phyloP scores from a whole-genome alignment of 116 monocot species.

The Phalaenopsis hybrid region DNA sequence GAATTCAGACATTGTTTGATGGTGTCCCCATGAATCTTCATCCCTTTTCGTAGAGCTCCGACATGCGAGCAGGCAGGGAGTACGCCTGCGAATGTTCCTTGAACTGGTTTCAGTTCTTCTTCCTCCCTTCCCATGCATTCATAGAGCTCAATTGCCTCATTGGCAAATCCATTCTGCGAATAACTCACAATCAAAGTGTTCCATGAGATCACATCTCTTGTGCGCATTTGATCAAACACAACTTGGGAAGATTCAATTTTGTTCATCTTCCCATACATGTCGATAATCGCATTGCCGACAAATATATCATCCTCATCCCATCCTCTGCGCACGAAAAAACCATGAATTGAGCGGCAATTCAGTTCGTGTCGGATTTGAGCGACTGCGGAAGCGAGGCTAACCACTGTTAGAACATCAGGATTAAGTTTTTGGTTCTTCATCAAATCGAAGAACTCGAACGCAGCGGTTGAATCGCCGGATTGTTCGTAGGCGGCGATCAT shows the following conservation, averaged over 20 bases:
- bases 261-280: constrained; percentile 62
- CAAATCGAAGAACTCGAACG: constrained; percentile 25
- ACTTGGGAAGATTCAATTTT: constrained; percentile 27
- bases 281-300: constrained; percentile 63
- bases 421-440: constrained; percentile 33
- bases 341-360: constrained; percentile 36
- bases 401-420: constrained; percentile 52
- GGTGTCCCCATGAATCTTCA: constrained; percentile 46
- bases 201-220: constrained; percentile 66
- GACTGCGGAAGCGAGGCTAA: constrained; percentile 52
- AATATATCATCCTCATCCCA: constrained; percentile 37
- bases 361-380: constrained; percentile 31
- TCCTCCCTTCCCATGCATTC: constrained; percentile 33
- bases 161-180: constrained; percentile 70
- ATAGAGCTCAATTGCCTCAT: constrained; percentile 59
- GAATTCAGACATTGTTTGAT: constrained; percentile 34
- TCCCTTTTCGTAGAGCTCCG: constrained; percentile 62
- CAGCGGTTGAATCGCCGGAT: constrained; percentile 14
- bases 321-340: constrained; percentile 49
- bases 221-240: constrained; percentile 39
- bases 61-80: constrained; percentile 67
- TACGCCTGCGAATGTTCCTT: constrained; percentile 61
- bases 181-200: constrained; percentile 72
- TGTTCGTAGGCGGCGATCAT: constrained; percentile 47
- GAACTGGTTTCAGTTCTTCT: constrained; percentile 23